Conservation (phyloP, 352 stramenopile genomes). For the Aphanomyces euteiches region DNA sequence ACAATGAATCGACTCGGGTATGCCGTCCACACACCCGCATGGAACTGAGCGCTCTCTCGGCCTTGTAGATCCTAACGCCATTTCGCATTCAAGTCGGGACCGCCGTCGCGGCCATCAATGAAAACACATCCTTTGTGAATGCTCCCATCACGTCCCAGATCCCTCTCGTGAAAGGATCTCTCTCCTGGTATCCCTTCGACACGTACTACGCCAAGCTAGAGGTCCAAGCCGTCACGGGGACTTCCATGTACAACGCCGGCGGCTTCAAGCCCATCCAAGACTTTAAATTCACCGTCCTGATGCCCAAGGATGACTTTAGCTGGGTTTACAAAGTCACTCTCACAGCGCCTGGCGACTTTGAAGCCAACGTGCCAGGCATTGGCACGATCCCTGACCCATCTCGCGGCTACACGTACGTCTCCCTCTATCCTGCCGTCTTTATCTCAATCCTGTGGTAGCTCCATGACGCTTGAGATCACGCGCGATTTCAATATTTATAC, state of each 20-base stretch:
- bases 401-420: not conserved
- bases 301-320: slow-evolving; percentile 9
- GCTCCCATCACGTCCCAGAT: slow-evolving; percentile 10
- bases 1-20: not conserved
- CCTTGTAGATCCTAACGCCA: not conserved
- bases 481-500: slow-evolving; percentile 22
- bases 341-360: slow-evolving; percentile 1
- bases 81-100: slow-evolving; percentile 7
- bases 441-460: too few relatives aligned
- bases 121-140: slow-evolving; percentile 12
- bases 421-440: not conserved
- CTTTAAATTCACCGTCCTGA: not conserved
- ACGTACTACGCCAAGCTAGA: slow-evolving; percentile 3
- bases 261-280: not conserved
- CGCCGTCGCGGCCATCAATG: not conserved
- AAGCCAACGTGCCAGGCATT: not conserved
- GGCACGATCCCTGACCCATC: slow-evolving; percentile 1
- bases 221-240: slow-evolving; percentile 15
- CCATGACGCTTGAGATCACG: not conserved
- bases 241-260: not conserved
- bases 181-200: slow-evolving; percentile 23
- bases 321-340: slow-evolving; percentile 5
- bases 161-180: slow-evolving; percentile 10
- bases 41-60: not conserved
- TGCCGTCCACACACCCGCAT: too few relatives aligned